Conservation (phyloP, 2,329 filamentous ascomycete species). For the Pseudogymnoascus sp. region DNA sequence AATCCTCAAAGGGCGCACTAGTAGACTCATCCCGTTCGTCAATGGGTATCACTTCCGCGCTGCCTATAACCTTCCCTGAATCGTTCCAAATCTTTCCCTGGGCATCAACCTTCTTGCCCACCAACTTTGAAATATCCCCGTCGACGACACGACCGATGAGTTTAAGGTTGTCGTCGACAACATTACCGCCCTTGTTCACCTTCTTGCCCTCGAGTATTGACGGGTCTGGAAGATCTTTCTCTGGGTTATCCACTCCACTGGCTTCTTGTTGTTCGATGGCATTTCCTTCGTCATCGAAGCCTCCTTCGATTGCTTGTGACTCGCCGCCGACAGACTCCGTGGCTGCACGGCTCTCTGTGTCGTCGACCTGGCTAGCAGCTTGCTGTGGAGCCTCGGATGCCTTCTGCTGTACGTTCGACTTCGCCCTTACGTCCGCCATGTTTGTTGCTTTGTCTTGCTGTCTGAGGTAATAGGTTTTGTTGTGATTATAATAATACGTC, state of each 20-base stretch:
- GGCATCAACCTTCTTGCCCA: constrained; percentile 57
- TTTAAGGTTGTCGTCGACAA: constrained; percentile 45
- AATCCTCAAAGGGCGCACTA: constrained; percentile 50
- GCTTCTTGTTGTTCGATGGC: constrained; percentile 33
- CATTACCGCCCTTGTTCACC: constrained; percentile 53
- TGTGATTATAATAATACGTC: not conserved
- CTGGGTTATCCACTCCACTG: constrained; percentile 22
- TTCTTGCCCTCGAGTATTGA: constrained; percentile 45
- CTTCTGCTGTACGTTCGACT: constrained; percentile 10
- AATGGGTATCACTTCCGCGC: constrained; percentile 55
- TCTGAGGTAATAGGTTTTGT: not conserved
- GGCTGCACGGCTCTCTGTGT: constrained; percentile 18
- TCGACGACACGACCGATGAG: constrained; percentile 55
- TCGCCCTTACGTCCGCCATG: not conserved
- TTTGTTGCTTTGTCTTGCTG: not conserved
- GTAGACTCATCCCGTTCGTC: constrained; percentile 42
- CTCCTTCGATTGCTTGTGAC: constrained; percentile 14
- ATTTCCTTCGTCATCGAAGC: constrained; percentile 41
- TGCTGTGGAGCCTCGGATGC: constrained; percentile 15
- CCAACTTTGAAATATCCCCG: constrained; percentile 55
- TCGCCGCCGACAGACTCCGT: constrained; percentile 19
- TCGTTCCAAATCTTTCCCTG: constrained; percentile 66
- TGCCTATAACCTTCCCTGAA: constrained; percentile 58
- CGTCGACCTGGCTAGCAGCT: constrained; percentile 14
- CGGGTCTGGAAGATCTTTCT: constrained; percentile 33